A percentile compares a stretch with the other conserved stretches of the same genome.
phyloP scores from a whole-genome alignment of 805 yeast species.

The Candida ovalis region DNA sequence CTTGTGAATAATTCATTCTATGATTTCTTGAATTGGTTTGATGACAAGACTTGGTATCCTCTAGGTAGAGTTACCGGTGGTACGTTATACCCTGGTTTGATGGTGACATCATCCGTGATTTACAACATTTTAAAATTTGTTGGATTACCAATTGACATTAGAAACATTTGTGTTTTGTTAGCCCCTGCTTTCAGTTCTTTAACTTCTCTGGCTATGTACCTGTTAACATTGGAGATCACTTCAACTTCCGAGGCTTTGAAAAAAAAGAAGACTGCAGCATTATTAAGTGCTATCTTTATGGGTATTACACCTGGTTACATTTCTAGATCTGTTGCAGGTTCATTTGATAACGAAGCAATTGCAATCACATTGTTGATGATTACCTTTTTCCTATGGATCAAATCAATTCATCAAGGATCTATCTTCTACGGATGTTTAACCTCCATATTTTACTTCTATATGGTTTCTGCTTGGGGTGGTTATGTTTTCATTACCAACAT shows the following conservation, averaged over 20 bases:
- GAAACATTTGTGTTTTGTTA: slow-evolving; percentile 91
- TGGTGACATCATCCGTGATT: slow-evolving; percentile 94
- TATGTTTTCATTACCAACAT: slow-evolving; percentile 97
- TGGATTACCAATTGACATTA: slow-evolving; percentile 85
- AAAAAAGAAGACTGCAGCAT: slow-evolving; percentile 63
- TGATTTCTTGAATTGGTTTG: slow-evolving; percentile 96
- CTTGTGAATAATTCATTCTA: slow-evolving; percentile 79
- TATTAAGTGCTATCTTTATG: slow-evolving; percentile 89
- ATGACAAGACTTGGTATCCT: slow-evolving; percentile 98
- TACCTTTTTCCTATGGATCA: slow-evolving; percentile 94
- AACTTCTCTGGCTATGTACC: slow-evolving; percentile 86
- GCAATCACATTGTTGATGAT: slow-evolving; percentile 95
- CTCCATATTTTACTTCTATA: slow-evolving; percentile 89
- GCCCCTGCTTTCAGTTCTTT: slow-evolving; percentile 96
- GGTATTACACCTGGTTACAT: slow-evolving; percentile 99
- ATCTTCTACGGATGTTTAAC: slow-evolving; percentile 78
- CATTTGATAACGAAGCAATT: slow-evolving; percentile 98
- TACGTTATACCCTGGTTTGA: slow-evolving; percentile 93
- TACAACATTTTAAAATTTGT: slow-evolving; percentile 66
- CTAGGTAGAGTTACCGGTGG: slow-evolving; percentile 99
- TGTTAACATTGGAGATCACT: slow-evolving; percentile 86
- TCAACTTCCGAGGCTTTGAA: slow-evolving; percentile 40
- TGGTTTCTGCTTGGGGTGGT: slow-evolving; percentile 99
- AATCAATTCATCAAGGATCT: slow-evolving; percentile 87
- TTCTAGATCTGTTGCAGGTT: slow-evolving; percentile 97